Evolutionary conservation across 345 rosid genomes (phyloP).

Genomic region (Viola odorata): DNA sequence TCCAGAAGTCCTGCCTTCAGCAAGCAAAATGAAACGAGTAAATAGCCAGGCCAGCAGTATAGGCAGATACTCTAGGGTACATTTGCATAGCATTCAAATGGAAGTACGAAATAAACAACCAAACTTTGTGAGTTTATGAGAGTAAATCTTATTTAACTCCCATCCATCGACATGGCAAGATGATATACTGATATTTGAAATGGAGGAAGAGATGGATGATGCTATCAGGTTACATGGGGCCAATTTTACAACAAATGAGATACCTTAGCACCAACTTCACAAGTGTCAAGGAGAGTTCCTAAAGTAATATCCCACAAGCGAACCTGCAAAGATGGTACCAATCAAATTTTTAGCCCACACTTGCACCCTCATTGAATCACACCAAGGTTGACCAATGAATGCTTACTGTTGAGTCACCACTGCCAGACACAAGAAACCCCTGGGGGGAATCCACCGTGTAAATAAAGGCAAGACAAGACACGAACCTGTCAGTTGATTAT

Average conservation of each 20-base stretch:
- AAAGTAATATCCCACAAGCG: slow-evolving; percentile 79
- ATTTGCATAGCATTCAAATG: too few relatives aligned
- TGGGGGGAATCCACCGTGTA: slow-evolving; percentile 40
- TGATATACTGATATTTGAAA: too few relatives aligned
- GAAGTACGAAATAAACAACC: too few relatives aligned
- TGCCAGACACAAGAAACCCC: slow-evolving; percentile 81
- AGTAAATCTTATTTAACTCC: too few relatives aligned
- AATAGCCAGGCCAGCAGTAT: neutral
- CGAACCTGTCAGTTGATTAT: slow-evolving; percentile 44
- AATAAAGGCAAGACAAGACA: slow-evolving; percentile 72
- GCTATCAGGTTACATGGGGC: slow-evolving; percentile 2
- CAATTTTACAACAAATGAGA: slow-evolving; percentile 8
- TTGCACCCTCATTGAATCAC: slow-evolving; percentile 7
- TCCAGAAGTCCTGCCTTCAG: slow-evolving; percentile 50
- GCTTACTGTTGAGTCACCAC: slow-evolving; percentile 92
- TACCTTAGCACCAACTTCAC: slow-evolving; percentile 71
- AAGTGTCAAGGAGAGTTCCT: slow-evolving; percentile 82
- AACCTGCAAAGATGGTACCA: slow-evolving; percentile 44
- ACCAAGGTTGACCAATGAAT: slow-evolving; percentile 10
- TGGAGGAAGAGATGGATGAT: too few relatives aligned
- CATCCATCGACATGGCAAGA: too few relatives aligned
- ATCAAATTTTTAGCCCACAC: neutral
- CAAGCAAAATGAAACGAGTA: slow-evolving; percentile 24
- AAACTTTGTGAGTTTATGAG: too few relatives aligned
- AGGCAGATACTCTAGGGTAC: neutral